Evolutionary conservation across 2,329 filamentous ascomycete genomes (phyloP).

Genomic region (Cercospora sp.): DNA sequence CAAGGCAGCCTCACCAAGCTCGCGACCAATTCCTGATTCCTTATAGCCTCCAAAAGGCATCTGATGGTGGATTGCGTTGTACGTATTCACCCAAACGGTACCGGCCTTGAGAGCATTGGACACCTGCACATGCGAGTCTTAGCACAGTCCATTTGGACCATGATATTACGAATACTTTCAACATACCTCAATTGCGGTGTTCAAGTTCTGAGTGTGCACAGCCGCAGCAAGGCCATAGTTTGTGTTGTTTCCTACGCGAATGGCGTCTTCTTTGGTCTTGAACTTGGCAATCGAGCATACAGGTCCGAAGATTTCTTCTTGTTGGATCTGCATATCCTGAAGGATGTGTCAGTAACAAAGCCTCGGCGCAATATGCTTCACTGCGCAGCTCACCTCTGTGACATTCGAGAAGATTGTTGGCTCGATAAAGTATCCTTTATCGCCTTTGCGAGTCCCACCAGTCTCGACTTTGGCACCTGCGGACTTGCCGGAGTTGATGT

Average conservation of each 20-base stretch:
- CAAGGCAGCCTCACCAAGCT: slow-evolving; percentile 42
- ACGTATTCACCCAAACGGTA: slow-evolving; percentile 31
- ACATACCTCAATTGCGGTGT: slow-evolving; percentile 71
- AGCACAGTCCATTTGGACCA: neutral
- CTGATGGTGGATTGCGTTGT: slow-evolving; percentile 17
- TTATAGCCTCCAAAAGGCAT: slow-evolving; percentile 56
- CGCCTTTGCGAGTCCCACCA: slow-evolving; percentile 70
- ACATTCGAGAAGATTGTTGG: slow-evolving; percentile 85
- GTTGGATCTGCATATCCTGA: slow-evolving; percentile 66
- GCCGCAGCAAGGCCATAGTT: slow-evolving; percentile 76
- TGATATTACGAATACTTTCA: neutral
- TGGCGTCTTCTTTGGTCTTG: slow-evolving; percentile 70
- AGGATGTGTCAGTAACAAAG: neutral
- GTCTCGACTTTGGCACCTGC: slow-evolving; percentile 65
- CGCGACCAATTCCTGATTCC: slow-evolving; percentile 50
- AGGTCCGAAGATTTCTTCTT: slow-evolving; percentile 81
- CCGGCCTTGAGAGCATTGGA: slow-evolving; percentile 39
- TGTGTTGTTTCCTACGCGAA: slow-evolving; percentile 69
- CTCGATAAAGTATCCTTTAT: slow-evolving; percentile 80
- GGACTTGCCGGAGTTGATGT: slow-evolving; percentile 68
- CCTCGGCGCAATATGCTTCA: neutral
- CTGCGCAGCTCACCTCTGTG: slow-evolving; percentile 43
- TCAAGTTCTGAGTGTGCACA: slow-evolving; percentile 74
- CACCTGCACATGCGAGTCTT: neutral
- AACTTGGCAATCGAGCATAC: slow-evolving; percentile 75